Conservation (phyloP, 2,329 filamentous ascomycete genomes). For the Onygenales sp. region DNA sequence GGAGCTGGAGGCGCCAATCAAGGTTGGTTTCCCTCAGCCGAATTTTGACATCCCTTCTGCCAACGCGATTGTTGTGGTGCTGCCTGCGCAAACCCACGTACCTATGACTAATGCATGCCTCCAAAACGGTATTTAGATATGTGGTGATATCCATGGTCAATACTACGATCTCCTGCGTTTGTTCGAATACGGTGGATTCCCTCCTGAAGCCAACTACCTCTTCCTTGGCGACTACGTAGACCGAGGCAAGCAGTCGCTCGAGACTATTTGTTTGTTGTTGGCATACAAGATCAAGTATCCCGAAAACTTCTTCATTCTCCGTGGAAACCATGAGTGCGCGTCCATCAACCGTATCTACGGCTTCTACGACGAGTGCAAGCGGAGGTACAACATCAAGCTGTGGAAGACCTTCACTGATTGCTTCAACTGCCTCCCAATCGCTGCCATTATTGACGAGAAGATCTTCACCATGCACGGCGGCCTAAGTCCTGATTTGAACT, state of each 20-base stretch:
- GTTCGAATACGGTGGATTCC: constrained; percentile 97
- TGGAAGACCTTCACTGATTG: constrained; percentile 99
- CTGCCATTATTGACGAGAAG: constrained; percentile 98
- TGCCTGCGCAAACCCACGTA: background rate
- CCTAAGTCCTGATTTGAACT: constrained; percentile 92
- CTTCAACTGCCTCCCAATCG: constrained; percentile 98
- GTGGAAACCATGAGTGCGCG: constrained; percentile 97
- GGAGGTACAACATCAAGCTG: constrained; percentile 97
- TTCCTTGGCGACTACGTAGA: constrained; percentile 99
- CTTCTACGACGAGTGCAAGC: constrained; percentile 99
- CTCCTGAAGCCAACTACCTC: constrained; percentile 97
- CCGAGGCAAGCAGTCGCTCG: constrained; percentile 95
- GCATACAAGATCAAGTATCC: constrained; percentile 99
- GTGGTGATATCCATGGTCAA: constrained; percentile 97
- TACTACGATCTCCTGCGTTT: constrained; percentile 96
- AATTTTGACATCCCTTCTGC: background rate
- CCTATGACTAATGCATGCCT: background rate
- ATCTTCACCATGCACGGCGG: constrained; percentile 99
- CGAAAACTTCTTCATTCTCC: constrained; percentile 98
- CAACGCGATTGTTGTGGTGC: background rate
- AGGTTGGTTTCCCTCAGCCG: constrained; percentile 52
- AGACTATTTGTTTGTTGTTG: constrained; percentile 93
- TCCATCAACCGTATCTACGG: constrained; percentile 99
- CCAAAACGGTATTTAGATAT: constrained; percentile 59
- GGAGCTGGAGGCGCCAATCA: constrained; percentile 96